Conservation (phyloP, 2,329 filamentous ascomycete species). For the Monilinia vaccinii-corymbosi region DNA sequence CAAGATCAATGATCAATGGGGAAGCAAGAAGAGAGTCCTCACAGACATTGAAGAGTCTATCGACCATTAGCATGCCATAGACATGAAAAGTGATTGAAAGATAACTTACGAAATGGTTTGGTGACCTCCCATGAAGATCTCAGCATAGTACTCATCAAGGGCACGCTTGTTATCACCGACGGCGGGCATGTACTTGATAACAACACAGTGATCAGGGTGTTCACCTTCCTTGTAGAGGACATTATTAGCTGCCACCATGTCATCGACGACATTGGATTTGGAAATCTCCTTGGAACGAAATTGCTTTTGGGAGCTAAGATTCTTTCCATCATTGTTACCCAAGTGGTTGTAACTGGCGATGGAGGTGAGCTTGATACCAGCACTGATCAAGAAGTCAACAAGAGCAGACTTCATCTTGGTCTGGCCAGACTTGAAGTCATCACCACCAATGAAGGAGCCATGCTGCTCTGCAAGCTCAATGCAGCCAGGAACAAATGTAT, state of each 20-base stretch:
- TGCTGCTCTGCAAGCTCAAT: conserved; percentile 83
- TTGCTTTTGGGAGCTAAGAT: conserved; percentile 92
- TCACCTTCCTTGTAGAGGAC: conserved; percentile 87
- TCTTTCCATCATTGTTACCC: conserved; percentile 99
- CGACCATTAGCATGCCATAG: conserved; percentile 13
- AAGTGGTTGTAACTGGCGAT: conserved; percentile 99
- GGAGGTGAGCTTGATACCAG: conserved; percentile 96
- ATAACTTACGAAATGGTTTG: conserved; percentile 75
- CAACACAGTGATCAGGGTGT: conserved; percentile 95
- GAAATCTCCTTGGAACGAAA: conserved; percentile 99
- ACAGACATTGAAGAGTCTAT: conserved; percentile 92
- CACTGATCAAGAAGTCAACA: conserved; percentile 96
- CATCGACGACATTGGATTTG: conserved; percentile 98
- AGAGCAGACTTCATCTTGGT: conserved; percentile 99
- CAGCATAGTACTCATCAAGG: conserved; percentile 96
- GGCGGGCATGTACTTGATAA: conserved; percentile 99
- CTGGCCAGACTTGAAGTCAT: conserved; percentile 99
- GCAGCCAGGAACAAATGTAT: conserved; percentile 93
- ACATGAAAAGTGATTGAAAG: conserved; percentile 9
- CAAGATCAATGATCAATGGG: conserved; percentile 93
- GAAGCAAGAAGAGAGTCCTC: conserved; percentile 96
- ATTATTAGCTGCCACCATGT: conserved; percentile 95
- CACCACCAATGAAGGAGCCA: conserved; percentile 85
- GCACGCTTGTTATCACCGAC: conserved; percentile 99
- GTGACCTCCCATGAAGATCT: conserved; percentile 98